Conservation (phyloP, 2,329 filamentous ascomycete species). For the Pleurostoma richardsiae region DNA sequence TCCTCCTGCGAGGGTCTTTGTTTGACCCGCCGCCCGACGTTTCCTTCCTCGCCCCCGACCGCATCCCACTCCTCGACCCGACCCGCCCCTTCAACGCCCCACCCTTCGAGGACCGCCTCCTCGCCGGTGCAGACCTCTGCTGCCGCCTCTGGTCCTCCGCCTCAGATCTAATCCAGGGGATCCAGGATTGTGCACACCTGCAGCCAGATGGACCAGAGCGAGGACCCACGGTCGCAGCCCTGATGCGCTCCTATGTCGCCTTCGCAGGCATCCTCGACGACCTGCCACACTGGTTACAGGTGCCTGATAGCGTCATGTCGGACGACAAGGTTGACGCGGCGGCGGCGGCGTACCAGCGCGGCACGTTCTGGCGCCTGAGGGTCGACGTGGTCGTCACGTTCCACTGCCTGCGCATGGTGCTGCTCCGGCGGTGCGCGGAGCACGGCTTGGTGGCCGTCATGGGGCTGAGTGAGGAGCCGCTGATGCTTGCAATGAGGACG, state of each 20-base stretch:
- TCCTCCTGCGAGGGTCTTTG: not conserved
- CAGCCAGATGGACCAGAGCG: not conserved
- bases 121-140: not conserved
- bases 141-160: not conserved
- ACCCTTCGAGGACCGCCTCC: not conserved
- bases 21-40: not conserved
- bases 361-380: not conserved
- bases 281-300: not conserved
- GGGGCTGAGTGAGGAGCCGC: not conserved
- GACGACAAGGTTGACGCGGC: not conserved
- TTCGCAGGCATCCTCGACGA: not conserved
- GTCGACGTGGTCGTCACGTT: not conserved
- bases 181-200: not conserved
- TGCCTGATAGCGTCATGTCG: not conserved
- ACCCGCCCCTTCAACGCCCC: not conserved
- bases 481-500: not conserved
- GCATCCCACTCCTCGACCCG: not conserved
- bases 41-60: not conserved
- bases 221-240: not conserved
- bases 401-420: slow-evolving; percentile 1
- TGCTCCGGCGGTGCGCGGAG: not conserved
- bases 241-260: not conserved
- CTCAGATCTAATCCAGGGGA: not conserved
- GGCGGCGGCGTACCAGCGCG: not conserved
- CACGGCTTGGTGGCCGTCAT: not conserved